Conservation (phyloP, 2,329 filamentous ascomycete genomes). For the Macrophomina phaseolina region DNA sequence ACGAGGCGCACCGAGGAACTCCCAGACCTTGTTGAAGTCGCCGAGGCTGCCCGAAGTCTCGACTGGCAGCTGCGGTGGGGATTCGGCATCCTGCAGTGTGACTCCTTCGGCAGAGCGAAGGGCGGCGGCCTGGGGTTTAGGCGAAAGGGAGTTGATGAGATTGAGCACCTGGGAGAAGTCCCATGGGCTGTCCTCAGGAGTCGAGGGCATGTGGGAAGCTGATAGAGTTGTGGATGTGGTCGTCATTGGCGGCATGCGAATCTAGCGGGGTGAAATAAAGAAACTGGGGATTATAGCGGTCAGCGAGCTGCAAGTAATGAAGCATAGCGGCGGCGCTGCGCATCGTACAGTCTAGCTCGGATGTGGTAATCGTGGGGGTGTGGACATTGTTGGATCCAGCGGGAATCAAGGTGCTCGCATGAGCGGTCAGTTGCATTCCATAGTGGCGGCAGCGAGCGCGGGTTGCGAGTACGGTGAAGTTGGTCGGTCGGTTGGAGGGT, state of each 20-base stretch:
- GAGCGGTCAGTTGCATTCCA: slow-evolving; percentile 11
- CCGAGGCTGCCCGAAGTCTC: slow-evolving; percentile 41
- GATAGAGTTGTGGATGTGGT: not conserved
- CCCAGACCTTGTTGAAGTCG: slow-evolving; percentile 55
- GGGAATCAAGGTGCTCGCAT: not conserved
- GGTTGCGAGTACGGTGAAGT: not conserved
- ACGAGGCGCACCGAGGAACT: slow-evolving; percentile 46
- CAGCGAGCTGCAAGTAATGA: slow-evolving; percentile 5
- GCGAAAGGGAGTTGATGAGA: slow-evolving; percentile 44
- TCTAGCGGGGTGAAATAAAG: slow-evolving; percentile 11
- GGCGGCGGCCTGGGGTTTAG: not conserved
- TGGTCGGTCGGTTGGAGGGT: not conserved
- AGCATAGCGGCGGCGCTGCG: slow-evolving; percentile 12
- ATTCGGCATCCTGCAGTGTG: not conserved
- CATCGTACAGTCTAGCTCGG: slow-evolving; percentile 17
- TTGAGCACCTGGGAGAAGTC: slow-evolving; percentile 54
- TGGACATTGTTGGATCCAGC: slow-evolving; percentile 13
- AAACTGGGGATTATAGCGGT: slow-evolving; percentile 9
- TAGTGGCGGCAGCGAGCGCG: not conserved
- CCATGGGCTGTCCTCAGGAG: slow-evolving; percentile 48
- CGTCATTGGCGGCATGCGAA: not conserved
- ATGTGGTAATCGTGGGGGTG: not conserved
- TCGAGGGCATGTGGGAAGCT: slow-evolving; percentile 40
- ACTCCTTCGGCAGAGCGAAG: slow-evolving; percentile 4
- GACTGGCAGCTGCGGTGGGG: not conserved